These are phyloP conservation scores for Suillus subalutaceus DNA, from an alignment of 768 basidiomycete genomes.

Conservation along the genomic window DNA sequence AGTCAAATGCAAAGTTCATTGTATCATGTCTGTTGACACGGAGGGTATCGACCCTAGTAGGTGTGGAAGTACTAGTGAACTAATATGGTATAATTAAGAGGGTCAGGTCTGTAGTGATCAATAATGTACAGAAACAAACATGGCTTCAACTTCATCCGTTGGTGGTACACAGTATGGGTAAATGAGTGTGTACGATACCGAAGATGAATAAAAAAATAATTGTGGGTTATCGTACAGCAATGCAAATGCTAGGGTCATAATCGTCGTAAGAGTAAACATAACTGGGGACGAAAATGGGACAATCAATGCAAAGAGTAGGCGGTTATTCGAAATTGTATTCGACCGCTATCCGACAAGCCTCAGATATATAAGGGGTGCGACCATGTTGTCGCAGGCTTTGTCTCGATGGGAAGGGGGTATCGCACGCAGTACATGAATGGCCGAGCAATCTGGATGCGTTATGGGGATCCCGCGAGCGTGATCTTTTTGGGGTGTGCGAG, in stretches of 20 bases:
- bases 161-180: slow-evolving; percentile 22
- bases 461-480: slow-evolving; percentile 46
- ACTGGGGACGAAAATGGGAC: slow-evolving; percentile 1
- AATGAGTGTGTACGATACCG: slow-evolving; percentile 29
- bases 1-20: slow-evolving; percentile 1
- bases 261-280: slow-evolving; percentile 15
- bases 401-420: slow-evolving; percentile 62
- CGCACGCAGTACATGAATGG: slow-evolving; percentile 77
- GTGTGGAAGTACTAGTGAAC: slow-evolving; percentile 18
- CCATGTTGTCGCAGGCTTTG: slow-evolving; percentile 67
- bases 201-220: slow-evolving; percentile 26
- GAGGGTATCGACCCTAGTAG: slow-evolving; percentile 7
- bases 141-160: slow-evolving; percentile 19
- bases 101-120: slow-evolving; percentile 21
- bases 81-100: slow-evolving; percentile 40
- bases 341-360: slow-evolving; percentile 75
- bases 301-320: not conserved
- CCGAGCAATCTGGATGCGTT: slow-evolving; percentile 44
- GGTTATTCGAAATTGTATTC: slow-evolving; percentile 69
- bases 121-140: slow-evolving; percentile 31
- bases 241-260: slow-evolving; percentile 25
- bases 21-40: not conserved
- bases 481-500: slow-evolving; percentile 61
- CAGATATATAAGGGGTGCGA: slow-evolving; percentile 50
- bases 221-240: slow-evolving; percentile 34